Evolutionary conservation across 345 rosid species (phyloP).

Genomic region (Bruguiera gymnorhiza): DNA sequence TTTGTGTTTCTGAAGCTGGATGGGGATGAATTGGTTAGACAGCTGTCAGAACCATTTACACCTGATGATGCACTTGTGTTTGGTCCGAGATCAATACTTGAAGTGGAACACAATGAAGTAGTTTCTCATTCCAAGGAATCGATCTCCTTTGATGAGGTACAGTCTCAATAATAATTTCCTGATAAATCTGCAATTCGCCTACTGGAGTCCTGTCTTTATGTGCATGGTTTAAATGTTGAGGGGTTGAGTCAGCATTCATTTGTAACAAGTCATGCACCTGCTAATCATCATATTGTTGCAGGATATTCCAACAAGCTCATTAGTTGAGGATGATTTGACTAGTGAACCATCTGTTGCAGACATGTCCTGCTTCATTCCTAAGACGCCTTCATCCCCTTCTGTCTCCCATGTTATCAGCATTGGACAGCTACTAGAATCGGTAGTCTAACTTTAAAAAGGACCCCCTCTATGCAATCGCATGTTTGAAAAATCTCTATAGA

Average conservation of each 20-base stretch:
- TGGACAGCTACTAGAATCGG: slow-evolving; percentile 91
- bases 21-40: slow-evolving; percentile 56
- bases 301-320: slow-evolving; percentile 54
- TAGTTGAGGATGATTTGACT: slow-evolving; percentile 61
- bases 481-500: slow-evolving; percentile 3
- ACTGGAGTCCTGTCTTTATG: not conserved
- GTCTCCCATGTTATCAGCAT: slow-evolving; percentile 69
- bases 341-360: slow-evolving; percentile 74
- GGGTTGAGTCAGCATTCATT: not conserved
- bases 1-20: slow-evolving; percentile 47
- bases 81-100: slow-evolving; percentile 47
- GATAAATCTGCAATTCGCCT: not conserved
- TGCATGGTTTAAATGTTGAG: not conserved
- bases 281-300: slow-evolving; percentile 20
- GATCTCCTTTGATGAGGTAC: slow-evolving; percentile 82
- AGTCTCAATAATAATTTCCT: not conserved
- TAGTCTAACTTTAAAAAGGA: slow-evolving; percentile 25
- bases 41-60: slow-evolving; percentile 69
- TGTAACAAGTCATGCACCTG: not conserved
- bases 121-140: slow-evolving; percentile 61
- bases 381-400: slow-evolving; percentile 59
- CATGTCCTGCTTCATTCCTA: slow-evolving; percentile 50
- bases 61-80: slow-evolving; percentile 85
- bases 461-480: not conserved
- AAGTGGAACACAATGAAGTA: slow-evolving; percentile 44